These are phyloP conservation scores for Cotoneaster glaucophyllus DNA, from an alignment of 306 rosid species.

Conservation along the genomic window DNA sequence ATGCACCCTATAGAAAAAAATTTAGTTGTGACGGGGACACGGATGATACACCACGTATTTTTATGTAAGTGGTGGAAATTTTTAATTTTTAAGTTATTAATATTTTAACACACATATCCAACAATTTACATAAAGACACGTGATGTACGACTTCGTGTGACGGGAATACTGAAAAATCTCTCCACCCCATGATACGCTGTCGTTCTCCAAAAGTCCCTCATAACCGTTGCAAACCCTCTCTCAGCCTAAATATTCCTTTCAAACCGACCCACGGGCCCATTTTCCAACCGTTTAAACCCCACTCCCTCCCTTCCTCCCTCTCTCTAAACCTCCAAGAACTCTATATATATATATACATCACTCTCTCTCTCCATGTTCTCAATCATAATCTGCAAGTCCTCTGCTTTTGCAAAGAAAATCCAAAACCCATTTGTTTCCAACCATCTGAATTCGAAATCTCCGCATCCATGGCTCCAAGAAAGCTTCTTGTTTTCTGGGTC, in stretches of 20 bases:
- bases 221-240: background rate
- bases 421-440: background rate
- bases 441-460: background rate
- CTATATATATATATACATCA: no score
- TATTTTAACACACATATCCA: no score
- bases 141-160: no score
- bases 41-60: no score
- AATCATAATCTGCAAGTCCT: background rate
- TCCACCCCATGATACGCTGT: no score
- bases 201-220: background rate
- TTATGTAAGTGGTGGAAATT: no score
- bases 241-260: background rate
- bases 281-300: conserved; percentile 20
- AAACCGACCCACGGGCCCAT: conserved; percentile 12
- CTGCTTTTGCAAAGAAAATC: background rate
- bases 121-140: no score
- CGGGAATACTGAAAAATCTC: no score
- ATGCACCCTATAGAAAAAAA: no score
- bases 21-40: no score
- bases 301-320: background rate
- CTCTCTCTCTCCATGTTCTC: background rate
- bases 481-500: conserved; percentile 28
- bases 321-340: background rate
- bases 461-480: conserved; percentile 32
- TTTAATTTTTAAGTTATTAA: no score